phyloP scores from a whole-genome alignment of 2,329 filamentous ascomycete genomes.

The Microcera coccophila region DNA sequence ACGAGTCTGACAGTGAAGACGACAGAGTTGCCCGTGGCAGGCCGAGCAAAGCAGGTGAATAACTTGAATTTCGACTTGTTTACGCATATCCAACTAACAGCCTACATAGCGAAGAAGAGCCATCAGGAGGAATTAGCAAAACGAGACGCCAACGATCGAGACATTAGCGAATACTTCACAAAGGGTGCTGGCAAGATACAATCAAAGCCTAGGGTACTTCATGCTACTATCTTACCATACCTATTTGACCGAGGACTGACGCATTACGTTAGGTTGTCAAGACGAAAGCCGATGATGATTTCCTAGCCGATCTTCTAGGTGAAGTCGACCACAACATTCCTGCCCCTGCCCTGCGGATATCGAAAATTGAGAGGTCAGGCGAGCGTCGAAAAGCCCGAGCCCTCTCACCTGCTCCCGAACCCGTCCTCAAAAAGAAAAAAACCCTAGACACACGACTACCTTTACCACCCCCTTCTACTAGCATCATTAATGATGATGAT shows the following conservation, averaged over 20 bases:
- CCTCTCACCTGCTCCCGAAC: constrained; percentile 67
- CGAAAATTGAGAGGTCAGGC: constrained; percentile 65
- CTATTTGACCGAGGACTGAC: constrained; percentile 1
- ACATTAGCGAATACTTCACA: constrained; percentile 93
- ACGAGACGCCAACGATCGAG: constrained; percentile 80
- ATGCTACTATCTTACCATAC: background rate
- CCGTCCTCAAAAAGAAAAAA: constrained; percentile 54
- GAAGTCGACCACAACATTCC: constrained; percentile 78
- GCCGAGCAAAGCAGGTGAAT: constrained; percentile 49
- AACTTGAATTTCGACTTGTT: background rate
- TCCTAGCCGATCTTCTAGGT: constrained; percentile 77
- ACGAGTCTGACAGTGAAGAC: constrained; percentile 70
- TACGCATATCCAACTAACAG: constrained; percentile 7
- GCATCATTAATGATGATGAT: constrained; percentile 28
- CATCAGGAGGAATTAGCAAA: constrained; percentile 82
- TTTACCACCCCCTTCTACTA: constrained; percentile 42
- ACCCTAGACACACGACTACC: constrained; percentile 46
- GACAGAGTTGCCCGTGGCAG: constrained; percentile 41
- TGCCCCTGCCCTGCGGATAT: constrained; percentile 50
- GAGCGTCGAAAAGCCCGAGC: constrained; percentile 75
- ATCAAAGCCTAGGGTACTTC: constrained; percentile 73
- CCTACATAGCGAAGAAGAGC: constrained; percentile 69
- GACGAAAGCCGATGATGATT: constrained; percentile 84
- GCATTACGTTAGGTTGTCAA: constrained; percentile 56
- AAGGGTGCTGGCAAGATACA: constrained; percentile 64